phyloP scores from a whole-genome alignment of 306 rosid genomes.

The Mimosa pudica region DNA sequence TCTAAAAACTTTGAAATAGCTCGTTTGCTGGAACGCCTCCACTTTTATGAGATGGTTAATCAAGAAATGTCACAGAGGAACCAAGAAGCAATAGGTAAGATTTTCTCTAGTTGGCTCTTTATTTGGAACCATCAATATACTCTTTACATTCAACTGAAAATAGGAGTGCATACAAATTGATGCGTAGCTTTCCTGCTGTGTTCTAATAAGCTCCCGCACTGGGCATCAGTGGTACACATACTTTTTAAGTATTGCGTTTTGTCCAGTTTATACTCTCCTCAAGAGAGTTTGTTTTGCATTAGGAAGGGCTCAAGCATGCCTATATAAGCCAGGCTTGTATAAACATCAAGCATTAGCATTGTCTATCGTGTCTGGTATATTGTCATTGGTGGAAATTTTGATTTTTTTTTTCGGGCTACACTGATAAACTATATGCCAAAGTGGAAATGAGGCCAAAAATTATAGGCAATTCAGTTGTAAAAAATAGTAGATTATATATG shows the following conservation, averaged over 20 bases:
- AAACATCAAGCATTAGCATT: constrained; percentile 1
- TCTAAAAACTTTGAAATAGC: constrained; percentile 90
- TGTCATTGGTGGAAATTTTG: neutral
- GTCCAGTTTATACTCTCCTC: neutral
- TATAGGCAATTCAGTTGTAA: neutral
- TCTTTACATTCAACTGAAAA: constrained; percentile 3
- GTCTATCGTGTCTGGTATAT: constrained; percentile 12
- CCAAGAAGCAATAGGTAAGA: constrained; percentile 91
- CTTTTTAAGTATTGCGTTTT: constrained; percentile 12
- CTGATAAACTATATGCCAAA: neutral
- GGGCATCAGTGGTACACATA: neutral
- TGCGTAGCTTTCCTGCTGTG: neutral
- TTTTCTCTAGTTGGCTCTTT: neutral
- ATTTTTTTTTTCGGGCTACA: neutral
- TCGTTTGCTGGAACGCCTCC: constrained; percentile 82
- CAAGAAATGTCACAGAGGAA: constrained; percentile 99
- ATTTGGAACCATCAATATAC: neutral
- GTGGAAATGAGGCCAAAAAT: neutral
- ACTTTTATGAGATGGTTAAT: constrained; percentile 87
- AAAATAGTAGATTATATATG: neutral
- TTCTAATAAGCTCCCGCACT: neutral
- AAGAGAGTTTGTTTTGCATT: constrained; percentile 4
- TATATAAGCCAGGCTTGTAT: constrained; percentile 20
- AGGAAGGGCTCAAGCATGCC: neutral
- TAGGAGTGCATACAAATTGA: neutral